A percentile compares a stretch with the other conserved stretches of the same genome.
Conservation (phyloP, 108 stramenopile species). For the Nitzschia sp. region DNA sequence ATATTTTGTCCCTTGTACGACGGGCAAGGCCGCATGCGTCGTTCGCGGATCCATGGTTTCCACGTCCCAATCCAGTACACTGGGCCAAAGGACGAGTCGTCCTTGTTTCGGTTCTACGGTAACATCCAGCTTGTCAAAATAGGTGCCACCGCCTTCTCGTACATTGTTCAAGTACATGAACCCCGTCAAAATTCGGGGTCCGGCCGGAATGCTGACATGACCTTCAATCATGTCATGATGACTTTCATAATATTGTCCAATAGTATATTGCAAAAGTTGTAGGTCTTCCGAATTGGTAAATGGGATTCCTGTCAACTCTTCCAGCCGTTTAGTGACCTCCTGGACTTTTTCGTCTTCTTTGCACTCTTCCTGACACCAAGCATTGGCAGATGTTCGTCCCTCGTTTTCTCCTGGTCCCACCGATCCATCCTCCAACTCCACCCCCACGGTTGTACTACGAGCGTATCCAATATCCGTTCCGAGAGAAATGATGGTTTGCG, state of each 20-base stretch:
- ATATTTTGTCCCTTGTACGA: conserved; percentile 75
- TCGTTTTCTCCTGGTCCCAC: conserved; percentile 44
- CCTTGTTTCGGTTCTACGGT: conserved; percentile 75
- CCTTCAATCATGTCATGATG: conserved; percentile 46
- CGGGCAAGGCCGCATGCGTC: conserved; percentile 78
- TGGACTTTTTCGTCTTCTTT: conserved; percentile 36
- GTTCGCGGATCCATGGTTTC: conserved; percentile 65
- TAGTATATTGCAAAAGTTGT: conserved; percentile 49
- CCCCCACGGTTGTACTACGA: conserved; percentile 64
- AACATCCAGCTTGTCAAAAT: conserved; percentile 53
- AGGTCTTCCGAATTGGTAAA: conserved; percentile 56
- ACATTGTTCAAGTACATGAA: conserved; percentile 89
- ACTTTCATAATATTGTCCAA: conserved; percentile 29
- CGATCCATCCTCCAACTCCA: conserved; percentile 21
- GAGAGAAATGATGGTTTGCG: conserved; percentile 54
- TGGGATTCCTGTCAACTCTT: conserved; percentile 41
- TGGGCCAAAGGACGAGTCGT: conserved; percentile 80
- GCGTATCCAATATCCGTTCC: conserved; percentile 61
- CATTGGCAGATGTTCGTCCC: conserved; percentile 44
- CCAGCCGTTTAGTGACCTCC: conserved; percentile 51
- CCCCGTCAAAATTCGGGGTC: conserved; percentile 75
- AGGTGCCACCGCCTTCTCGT: conserved; percentile 84
- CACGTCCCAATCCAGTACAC: conserved; percentile 55
- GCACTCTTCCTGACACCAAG: conserved; percentile 71
- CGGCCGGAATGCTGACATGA: conserved; percentile 32